Evolutionary conservation across 768 basidiomycete genomes (phyloP), one percentile per base, ranked within the genome.

Genomic region (Antrodiella citrinella): DNA sequence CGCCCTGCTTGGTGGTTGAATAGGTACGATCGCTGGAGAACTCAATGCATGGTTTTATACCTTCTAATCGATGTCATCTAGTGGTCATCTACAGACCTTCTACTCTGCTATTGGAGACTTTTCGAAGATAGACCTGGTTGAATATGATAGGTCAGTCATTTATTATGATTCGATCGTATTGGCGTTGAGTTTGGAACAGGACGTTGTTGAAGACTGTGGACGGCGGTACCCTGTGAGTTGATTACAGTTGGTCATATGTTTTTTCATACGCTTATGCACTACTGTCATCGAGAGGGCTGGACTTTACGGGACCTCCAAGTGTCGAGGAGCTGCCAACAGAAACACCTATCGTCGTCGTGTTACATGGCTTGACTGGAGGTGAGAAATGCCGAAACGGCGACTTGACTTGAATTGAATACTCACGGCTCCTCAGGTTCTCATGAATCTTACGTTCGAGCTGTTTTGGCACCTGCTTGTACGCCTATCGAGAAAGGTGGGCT

Each of bases 371-470:
- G 20, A 68, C 73, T 4, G 75, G 75, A 53, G 75, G 75, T 68
- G 51, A 39, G 64, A n/a, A n/a, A n/a, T n/a, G n/a, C n/a, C n/a
- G n/a, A n/a, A n/a, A n/a, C n/a, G n/a, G n/a, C n/a, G 75, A 74
- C 3, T 58, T 76, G 20, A 68, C 73, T 4, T 75, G 75, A 53
- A 74, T 75, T 68, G 51, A 39, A 63, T 35, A 35, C 7, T 35
- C 30, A 35, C 30, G 7, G 30, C 30, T 7, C 30, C 15, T 47
- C 54, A 91, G 89, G 90, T 35, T 91, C 89, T 18, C 81, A 95
- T 62, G 95, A 95, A 72, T 74, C 84, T 18, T 98, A 96, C 61
- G 88, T 96, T 41, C 75, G 91, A 54, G 82, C 87, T 23, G 75
- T 96, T 43, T 71, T 98, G 3, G 76, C 78, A 45, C 84, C 80